phyloP scores from a whole-genome alignment of 805 yeast genomes.

The Schizosaccharomyces octosporus region DNA sequence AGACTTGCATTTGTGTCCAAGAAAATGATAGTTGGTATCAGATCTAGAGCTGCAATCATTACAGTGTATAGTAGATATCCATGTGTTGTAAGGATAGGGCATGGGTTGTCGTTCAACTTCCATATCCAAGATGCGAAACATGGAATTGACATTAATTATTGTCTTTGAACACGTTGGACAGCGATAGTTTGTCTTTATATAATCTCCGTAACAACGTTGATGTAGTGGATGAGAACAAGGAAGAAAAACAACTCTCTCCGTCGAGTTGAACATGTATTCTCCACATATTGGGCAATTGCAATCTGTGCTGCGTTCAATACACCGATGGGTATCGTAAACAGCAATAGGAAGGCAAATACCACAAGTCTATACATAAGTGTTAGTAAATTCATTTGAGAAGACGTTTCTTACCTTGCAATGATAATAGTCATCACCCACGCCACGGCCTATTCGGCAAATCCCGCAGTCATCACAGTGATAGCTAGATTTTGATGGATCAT shows the following conservation, averaged over 20 bases:
- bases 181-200: slow-evolving; percentile 49
- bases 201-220: slow-evolving; percentile 57
- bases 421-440: slow-evolving; percentile 68
- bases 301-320: slow-evolving; percentile 70
- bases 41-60: slow-evolving; percentile 76
- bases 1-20: slow-evolving; percentile 58
- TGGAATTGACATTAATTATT: slow-evolving; percentile 65
- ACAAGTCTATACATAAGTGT: slow-evolving; percentile 23
- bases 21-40: slow-evolving; percentile 47
- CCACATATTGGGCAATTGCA: slow-evolving; percentile 85
- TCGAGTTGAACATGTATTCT: slow-evolving; percentile 68
- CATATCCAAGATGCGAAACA: slow-evolving; percentile 62
- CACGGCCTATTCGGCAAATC: slow-evolving; percentile 72
- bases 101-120: slow-evolving; percentile 55
- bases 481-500: slow-evolving; percentile 45
- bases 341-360: slow-evolving; percentile 71
- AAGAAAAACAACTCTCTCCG: slow-evolving; percentile 71
- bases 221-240: slow-evolving; percentile 86
- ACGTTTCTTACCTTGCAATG: slow-evolving; percentile 33
- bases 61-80: slow-evolving; percentile 56
- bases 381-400: neutral
- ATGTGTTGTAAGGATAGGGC: slow-evolving; percentile 53
- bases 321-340: slow-evolving; percentile 49
- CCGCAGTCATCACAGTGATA: slow-evolving; percentile 88
- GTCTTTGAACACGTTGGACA: slow-evolving; percentile 81